phyloP scores from a whole-genome alignment of 1,139 yeast species.

The Sugiyamaella pinicola region DNA sequence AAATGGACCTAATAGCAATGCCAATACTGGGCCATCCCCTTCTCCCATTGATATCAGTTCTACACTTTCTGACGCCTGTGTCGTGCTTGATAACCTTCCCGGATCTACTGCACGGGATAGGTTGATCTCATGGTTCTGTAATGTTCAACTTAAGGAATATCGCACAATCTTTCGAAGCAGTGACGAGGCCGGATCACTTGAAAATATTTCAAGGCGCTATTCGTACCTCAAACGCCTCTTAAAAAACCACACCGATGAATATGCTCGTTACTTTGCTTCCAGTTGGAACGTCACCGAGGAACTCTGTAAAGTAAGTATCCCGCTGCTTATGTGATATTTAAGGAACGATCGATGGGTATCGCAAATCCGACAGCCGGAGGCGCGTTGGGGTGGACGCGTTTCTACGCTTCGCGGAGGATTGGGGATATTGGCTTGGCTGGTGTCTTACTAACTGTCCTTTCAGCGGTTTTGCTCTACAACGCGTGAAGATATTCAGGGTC shows the following conservation, averaged over 20 bases:
- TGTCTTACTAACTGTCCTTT: too few relatives aligned
- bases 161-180: constrained; percentile 68
- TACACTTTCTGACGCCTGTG: constrained; percentile 63
- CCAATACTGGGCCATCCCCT: neutral
- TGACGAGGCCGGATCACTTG: constrained; percentile 94
- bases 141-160: constrained; percentile 70
- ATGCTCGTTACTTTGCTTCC: constrained; percentile 60
- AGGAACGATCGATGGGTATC: too few relatives aligned
- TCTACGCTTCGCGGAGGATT: too few relatives aligned
- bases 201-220: constrained; percentile 78
- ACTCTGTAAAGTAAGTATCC: constrained; percentile 47
- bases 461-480: constrained; percentile 48
- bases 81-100: constrained; percentile 69
- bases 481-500: constrained; percentile 59
- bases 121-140: constrained; percentile 73
- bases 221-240: constrained; percentile 77
- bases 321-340: neutral
- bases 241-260: constrained; percentile 58
- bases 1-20: neutral
- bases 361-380: too few relatives aligned
- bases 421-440: too few relatives aligned
- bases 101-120: constrained; percentile 56
- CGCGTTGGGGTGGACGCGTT: too few relatives aligned
- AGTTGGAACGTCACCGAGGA: constrained; percentile 71
- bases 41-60: constrained; percentile 21